These are phyloP conservation scores for Podaxis carcinomalis DNA, from an alignment of 768 basidiomycete genomes.

Conservation along the genomic window DNA sequence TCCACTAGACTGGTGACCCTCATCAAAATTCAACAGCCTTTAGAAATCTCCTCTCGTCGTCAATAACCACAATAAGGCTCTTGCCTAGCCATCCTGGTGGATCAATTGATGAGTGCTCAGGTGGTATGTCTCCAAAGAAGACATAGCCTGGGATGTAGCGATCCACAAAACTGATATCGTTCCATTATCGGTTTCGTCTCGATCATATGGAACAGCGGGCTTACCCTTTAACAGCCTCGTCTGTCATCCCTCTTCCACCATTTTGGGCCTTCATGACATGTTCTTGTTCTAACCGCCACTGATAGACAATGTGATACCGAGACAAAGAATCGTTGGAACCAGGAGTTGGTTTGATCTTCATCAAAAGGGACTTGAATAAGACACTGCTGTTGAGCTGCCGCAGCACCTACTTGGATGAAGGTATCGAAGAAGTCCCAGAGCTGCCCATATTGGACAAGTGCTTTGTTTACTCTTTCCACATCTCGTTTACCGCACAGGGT, in stretches of 20 bases:
- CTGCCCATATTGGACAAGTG: constrained; percentile 51
- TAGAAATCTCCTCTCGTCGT: constrained; percentile 46
- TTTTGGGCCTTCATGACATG: constrained; percentile 82
- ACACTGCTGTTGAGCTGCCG: constrained; percentile 3
- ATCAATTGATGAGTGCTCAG: constrained; percentile 2
- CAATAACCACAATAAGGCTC: constrained; percentile 51
- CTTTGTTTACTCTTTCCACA: constrained; percentile 59
- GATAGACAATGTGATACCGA: constrained; percentile 59
- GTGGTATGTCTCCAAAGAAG: constrained; percentile 12
- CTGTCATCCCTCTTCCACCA: constrained; percentile 87
- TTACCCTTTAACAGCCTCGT: constrained; percentile 64
- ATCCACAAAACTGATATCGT: constrained; percentile 66
- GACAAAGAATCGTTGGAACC: constrained; percentile 21
- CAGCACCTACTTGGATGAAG: constrained; percentile 65
- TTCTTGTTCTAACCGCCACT: constrained; percentile 89
- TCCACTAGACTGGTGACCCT: background rate
- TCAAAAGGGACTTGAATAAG: background rate
- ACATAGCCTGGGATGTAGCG: constrained; percentile 56
- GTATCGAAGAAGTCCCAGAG: constrained; percentile 72
- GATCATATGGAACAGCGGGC: constrained; percentile 17
- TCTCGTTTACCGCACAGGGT: constrained; percentile 43
- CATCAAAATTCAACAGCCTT: constrained; percentile 36
- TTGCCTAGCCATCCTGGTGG: constrained; percentile 31
- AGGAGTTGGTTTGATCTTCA: constrained; percentile 29
- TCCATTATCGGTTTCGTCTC: background rate